Evolutionary conservation across 2,329 filamentous ascomycete species (phyloP).

Genomic region (Incumbomyces lentus): DNA sequence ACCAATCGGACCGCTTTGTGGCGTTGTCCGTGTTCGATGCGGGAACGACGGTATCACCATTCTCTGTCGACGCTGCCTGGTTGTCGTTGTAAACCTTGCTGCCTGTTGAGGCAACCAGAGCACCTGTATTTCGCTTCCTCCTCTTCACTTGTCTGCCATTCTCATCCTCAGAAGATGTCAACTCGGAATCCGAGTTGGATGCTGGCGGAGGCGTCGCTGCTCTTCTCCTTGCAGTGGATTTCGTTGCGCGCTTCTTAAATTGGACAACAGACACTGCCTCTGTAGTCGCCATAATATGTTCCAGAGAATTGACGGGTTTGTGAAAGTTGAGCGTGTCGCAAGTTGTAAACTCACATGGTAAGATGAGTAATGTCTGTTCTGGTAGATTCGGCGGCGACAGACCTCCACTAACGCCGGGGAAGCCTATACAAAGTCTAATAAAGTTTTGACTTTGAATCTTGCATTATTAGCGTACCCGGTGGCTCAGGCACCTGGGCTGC

Average conservation of each 20-base stretch:
- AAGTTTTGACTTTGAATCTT: no score
- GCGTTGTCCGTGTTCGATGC: constrained; percentile 68
- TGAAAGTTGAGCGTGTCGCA: no score
- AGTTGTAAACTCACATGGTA: no score
- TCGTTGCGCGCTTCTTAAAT: constrained; percentile 79
- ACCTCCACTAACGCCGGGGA: no score
- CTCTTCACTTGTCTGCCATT: constrained; percentile 69
- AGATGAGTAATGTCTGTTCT: no score
- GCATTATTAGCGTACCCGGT: no score
- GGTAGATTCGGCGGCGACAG: no score
- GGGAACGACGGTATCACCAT: constrained; percentile 50
- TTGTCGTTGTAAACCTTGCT: constrained; percentile 23
- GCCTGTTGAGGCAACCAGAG: constrained; percentile 52
- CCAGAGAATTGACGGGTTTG: neutral
- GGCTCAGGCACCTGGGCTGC: no score
- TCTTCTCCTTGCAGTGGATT: constrained; percentile 67
- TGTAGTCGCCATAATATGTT: constrained; percentile 20
- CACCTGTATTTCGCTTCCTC: constrained; percentile 57
- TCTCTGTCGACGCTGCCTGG: constrained; percentile 43
- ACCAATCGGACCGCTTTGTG: constrained; percentile 83
- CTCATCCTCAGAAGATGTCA: constrained; percentile 67
- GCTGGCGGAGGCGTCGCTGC: constrained; percentile 62
- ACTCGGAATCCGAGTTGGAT: constrained; percentile 49
- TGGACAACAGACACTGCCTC: constrained; percentile 26
- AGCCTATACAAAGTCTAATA: no score